Evolutionary conservation across 768 basidiomycete species (phyloP).

Genomic region (Mycena maculata): DNA sequence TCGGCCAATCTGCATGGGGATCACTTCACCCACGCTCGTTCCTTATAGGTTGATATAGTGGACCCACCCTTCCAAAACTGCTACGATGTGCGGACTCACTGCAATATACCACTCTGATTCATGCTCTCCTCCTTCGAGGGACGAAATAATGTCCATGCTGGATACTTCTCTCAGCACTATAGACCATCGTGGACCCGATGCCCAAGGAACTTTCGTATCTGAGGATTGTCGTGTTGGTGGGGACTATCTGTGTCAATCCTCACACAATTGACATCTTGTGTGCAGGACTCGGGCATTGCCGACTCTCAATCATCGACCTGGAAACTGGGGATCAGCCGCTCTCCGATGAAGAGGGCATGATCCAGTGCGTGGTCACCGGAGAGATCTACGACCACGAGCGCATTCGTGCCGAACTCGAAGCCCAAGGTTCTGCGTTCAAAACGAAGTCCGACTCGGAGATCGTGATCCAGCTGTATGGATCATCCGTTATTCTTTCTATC

Average conservation of each 20-base stretch:
- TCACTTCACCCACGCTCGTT: too few relatives aligned
- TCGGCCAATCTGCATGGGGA: too few relatives aligned
- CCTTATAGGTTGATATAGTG: too few relatives aligned
- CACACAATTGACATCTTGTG: background rate
- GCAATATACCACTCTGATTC: conserved; percentile 6
- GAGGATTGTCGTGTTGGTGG: conserved; percentile 20
- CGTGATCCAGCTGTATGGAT: conserved; percentile 21
- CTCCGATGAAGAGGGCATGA: conserved; percentile 12
- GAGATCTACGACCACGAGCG: conserved; percentile 31
- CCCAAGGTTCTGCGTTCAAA: conserved; percentile 27
- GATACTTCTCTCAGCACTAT: conserved; percentile 12
- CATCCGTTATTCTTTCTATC: background rate
- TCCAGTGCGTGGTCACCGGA: conserved; percentile 28
- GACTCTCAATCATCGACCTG: conserved; percentile 32
- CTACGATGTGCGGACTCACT: conserved; percentile 27
- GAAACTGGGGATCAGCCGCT: conserved; percentile 29
- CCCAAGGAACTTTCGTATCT: conserved; percentile 13
- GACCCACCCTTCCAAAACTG: too few relatives aligned
- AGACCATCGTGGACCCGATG: conserved; percentile 22
- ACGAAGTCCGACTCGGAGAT: conserved; percentile 29
- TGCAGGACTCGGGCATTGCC: conserved; percentile 24
- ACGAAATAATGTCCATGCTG: background rate
- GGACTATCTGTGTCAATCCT: background rate
- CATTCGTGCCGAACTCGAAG: conserved; percentile 29
- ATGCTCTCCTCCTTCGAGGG: background rate